phyloP scores from a whole-genome alignment of 768 basidiomycete species.

The Tephrocybe sp. region DNA sequence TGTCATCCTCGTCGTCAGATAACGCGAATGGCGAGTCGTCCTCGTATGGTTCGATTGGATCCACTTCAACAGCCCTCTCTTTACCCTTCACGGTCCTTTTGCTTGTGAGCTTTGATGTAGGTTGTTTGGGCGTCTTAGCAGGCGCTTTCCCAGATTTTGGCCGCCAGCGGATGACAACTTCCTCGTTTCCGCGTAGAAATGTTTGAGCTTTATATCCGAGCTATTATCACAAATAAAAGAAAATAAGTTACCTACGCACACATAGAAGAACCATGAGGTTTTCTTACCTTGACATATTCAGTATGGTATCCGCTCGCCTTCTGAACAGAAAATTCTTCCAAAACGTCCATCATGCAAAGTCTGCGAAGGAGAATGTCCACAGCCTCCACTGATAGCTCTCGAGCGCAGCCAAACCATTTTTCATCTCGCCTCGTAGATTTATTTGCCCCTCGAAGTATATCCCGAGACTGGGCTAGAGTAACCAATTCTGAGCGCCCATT shows the following conservation, averaged over 20 bases:
- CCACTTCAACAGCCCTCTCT: slow-evolving; percentile 24
- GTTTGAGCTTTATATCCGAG: slow-evolving; percentile 31
- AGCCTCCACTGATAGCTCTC: slow-evolving; percentile 47
- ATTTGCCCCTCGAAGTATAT: slow-evolving; percentile 67
- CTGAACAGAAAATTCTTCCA: slow-evolving; percentile 46
- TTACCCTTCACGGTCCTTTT: slow-evolving; percentile 27
- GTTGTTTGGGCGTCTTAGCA: slow-evolving; percentile 19
- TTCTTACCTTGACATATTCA: slow-evolving; percentile 52
- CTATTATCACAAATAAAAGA: slow-evolving; percentile 22
- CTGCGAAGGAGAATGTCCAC: slow-evolving; percentile 66
- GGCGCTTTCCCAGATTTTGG: slow-evolving; percentile 27
- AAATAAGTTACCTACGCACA: not conserved
- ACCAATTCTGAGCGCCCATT: slow-evolving; percentile 45
- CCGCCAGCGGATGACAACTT: slow-evolving; percentile 31
- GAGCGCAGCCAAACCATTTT: slow-evolving; percentile 54
- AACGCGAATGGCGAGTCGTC: slow-evolving; percentile 22
- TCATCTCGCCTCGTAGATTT: slow-evolving; percentile 42
- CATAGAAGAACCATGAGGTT: not conserved
- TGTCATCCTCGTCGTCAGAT: slow-evolving; percentile 25
- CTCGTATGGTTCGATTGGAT: slow-evolving; percentile 34
- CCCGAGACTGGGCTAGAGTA: slow-evolving; percentile 59
- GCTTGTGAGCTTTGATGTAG: slow-evolving; percentile 17
- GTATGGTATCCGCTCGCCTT: slow-evolving; percentile 47
- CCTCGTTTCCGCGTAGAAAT: slow-evolving; percentile 24
- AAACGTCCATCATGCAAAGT: slow-evolving; percentile 48